phyloP scores from a whole-genome alignment of 805 yeast species.

The Metschnikowia peoriensis region DNA sequence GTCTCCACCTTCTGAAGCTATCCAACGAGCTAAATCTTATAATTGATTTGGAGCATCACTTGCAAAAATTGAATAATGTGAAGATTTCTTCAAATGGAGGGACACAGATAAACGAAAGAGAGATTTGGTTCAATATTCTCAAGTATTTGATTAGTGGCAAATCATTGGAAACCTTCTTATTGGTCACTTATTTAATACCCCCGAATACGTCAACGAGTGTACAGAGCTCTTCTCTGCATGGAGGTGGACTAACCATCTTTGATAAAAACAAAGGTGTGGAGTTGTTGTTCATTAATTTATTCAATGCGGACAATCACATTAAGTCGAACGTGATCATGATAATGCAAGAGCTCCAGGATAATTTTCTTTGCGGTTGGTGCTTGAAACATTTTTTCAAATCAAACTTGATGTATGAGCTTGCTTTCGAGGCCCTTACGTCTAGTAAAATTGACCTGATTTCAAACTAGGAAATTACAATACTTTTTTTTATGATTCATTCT shows the following conservation, averaged over 20 bases:
- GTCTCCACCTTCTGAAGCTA: constrained; percentile 33
- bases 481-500: constrained; percentile 1
- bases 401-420: constrained; percentile 40
- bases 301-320: constrained; percentile 40
- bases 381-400: constrained; percentile 34
- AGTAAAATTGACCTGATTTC: neutral
- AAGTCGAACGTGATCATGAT: constrained; percentile 42
- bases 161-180: constrained; percentile 38
- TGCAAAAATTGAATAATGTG: constrained; percentile 34
- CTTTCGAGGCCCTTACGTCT: constrained; percentile 32
- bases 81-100: constrained; percentile 6
- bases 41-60: constrained; percentile 43
- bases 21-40: constrained; percentile 41
- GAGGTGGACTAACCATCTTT: constrained; percentile 40
- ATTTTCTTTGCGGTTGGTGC: constrained; percentile 47
- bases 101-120: constrained; percentile 27
- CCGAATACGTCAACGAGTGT: constrained; percentile 39
- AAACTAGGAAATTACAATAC: neutral
- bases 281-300: constrained; percentile 38
- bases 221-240: constrained; percentile 36
- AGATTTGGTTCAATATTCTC: constrained; percentile 42
- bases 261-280: constrained; percentile 47
- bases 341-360: constrained; percentile 42
- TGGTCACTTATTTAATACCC: constrained; percentile 41
- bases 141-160: constrained; percentile 43